Percentiles rank a stretch among this genome's conserved stretches.
phyloP scores from a whole-genome alignment of 2,329 filamentous ascomycete genomes.

The Emericellopsis atlantica region DNA sequence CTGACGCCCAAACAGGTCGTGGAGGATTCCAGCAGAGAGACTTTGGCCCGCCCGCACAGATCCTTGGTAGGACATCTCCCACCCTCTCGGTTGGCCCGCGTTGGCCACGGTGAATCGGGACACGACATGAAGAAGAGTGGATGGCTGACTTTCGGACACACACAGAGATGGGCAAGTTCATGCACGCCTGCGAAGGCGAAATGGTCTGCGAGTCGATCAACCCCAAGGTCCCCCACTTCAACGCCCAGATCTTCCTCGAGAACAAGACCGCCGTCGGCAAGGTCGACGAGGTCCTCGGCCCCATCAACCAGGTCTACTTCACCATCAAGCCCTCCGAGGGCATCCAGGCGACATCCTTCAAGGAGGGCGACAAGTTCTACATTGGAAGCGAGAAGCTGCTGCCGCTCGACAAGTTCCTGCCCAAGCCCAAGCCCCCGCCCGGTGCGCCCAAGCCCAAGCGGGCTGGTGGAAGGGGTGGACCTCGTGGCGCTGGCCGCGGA shows the following conservation, averaged over 20 bases:
- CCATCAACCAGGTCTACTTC: constrained; percentile 97
- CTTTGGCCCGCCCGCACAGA: constrained; percentile 22
- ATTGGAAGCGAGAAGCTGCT: constrained; percentile 91
- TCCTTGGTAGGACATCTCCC: constrained; percentile 17
- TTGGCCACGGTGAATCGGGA: neutral
- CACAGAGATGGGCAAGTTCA: constrained; percentile 77
- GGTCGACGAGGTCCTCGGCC: constrained; percentile 94
- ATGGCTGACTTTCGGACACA: too few relatives aligned
- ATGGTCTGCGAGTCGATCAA: constrained; percentile 96
- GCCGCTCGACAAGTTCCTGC: constrained; percentile 90
- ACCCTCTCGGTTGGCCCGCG: neutral
- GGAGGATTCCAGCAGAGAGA: constrained; percentile 26
- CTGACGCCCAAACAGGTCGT: constrained; percentile 12
- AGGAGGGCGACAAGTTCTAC: constrained; percentile 93
- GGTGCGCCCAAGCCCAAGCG: constrained; percentile 52
- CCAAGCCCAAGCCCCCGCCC: constrained; percentile 69
- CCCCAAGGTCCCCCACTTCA: constrained; percentile 96
- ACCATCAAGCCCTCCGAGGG: constrained; percentile 95
- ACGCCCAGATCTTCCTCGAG: constrained; percentile 96
- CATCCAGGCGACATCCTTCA: constrained; percentile 90
- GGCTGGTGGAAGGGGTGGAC: constrained; percentile 36
- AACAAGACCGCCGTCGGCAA: constrained; percentile 97
- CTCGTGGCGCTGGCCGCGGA: constrained; percentile 7
- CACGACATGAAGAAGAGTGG: too few relatives aligned
- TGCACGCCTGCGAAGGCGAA: constrained; percentile 93